Conservation (phyloP, 1,284 basidiomycete genomes). For the Sutorius eximius region DNA sequence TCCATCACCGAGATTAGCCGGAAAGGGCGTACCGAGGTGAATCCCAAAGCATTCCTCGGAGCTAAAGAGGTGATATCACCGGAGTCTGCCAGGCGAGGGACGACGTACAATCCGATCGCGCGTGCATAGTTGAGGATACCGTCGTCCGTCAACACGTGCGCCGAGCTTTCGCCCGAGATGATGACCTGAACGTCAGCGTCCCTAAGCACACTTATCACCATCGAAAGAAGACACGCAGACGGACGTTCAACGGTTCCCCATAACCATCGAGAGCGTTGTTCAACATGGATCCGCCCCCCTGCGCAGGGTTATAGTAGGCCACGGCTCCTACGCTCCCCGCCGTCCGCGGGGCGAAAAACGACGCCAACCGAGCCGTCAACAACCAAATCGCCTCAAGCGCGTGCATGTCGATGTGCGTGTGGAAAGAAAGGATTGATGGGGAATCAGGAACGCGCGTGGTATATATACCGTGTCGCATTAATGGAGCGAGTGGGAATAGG, state of each 20-base stretch:
- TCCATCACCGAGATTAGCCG: constrained; percentile 66
- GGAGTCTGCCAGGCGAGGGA: no score
- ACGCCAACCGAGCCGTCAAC: neutral
- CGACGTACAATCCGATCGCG: constrained; percentile 58
- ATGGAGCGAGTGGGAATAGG: no score
- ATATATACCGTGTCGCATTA: no score
- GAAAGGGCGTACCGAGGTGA: constrained; percentile 58
- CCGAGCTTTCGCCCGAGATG: constrained; percentile 55
- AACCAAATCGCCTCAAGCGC: constrained; percentile 6
- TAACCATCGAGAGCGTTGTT: constrained; percentile 43
- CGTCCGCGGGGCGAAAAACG: constrained; percentile 1
- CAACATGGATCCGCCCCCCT: constrained; percentile 55
- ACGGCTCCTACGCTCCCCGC: constrained; percentile 10
- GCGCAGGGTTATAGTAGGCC: constrained; percentile 46
- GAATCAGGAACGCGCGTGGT: neutral
- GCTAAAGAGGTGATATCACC: constrained; percentile 33
- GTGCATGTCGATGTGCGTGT: constrained; percentile 7
- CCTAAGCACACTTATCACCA: neutral
- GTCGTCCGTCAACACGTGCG: constrained; percentile 51
- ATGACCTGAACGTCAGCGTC: constrained; percentile 43
- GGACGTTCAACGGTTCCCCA: constrained; percentile 64
- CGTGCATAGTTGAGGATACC: constrained; percentile 61
- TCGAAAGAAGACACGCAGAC: constrained; percentile 6
- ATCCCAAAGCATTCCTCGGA: constrained; percentile 65
- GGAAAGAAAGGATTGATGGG: neutral